A percentile compares a stretch with the other conserved stretches of the same genome.
phyloP scores from a whole-genome alignment of 2,329 filamentous ascomycete genomes.

The Sclerotinia sclerotiorum region DNA sequence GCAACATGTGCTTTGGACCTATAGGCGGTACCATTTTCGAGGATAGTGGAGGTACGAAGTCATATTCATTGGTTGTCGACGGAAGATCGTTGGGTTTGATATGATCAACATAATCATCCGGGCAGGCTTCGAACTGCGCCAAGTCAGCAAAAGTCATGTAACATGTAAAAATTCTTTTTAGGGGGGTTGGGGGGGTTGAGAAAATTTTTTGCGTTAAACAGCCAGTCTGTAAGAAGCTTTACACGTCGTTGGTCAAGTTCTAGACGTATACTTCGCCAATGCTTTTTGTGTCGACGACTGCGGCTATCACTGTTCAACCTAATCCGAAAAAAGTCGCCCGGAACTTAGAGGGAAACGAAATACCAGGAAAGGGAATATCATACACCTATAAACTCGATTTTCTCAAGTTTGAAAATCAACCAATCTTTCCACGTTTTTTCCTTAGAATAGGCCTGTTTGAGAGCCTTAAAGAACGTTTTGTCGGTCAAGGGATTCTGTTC shows the following conservation, averaged over 20 bases:
- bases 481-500: neutral
- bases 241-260: neutral
- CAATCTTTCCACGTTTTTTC: neutral
- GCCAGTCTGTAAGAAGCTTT: neutral
- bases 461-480: neutral
- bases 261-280: neutral
- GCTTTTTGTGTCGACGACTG: neutral
- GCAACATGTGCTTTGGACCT: neutral
- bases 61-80: constrained; percentile 24
- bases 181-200: no score
- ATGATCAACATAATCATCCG: constrained; percentile 24
- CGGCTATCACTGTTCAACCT: neutral
- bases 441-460: neutral
- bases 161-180: neutral
- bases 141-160: neutral
- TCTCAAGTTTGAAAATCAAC: neutral
- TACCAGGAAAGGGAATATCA: neutral
- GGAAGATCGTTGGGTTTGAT: constrained; percentile 23
- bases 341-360: no score
- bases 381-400: constrained; percentile 9
- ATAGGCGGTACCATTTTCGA: constrained; percentile 23
- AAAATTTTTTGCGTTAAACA: neutral
- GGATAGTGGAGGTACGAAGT: constrained; percentile 24
- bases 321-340: no score
- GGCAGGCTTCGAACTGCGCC: constrained; percentile 5